phyloP scores from a whole-genome alignment of 352 stramenopile genomes.

The Globisporangium yorkense region DNA sequence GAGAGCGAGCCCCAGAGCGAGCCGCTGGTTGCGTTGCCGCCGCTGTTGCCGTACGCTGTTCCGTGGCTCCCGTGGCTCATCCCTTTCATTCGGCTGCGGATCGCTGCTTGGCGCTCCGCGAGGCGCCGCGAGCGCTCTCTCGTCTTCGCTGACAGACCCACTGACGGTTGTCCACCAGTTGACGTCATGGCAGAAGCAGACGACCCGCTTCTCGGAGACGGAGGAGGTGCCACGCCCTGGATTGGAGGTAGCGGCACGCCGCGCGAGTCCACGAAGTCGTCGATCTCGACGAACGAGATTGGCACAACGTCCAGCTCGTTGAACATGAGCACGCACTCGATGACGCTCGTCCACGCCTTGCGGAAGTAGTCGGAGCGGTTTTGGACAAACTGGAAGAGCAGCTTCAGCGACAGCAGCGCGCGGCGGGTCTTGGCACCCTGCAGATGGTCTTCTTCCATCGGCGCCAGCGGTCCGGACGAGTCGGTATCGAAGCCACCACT shows the following conservation, averaged over 20 bases:
- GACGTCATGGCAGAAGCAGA: conserved; percentile 7
- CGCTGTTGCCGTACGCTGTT: conserved; percentile 34
- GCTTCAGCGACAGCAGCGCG: conserved; percentile 65
- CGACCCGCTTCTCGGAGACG: conserved; percentile 14
- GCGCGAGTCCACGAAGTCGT: conserved; percentile 83
- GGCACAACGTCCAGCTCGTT: conserved; percentile 83
- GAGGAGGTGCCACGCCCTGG: conserved; percentile 24
- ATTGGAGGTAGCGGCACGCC: conserved; percentile 77
- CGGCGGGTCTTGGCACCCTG: conserved; percentile 72
- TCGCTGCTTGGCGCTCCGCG: conserved; percentile 73
- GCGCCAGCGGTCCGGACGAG: conserved; percentile 1
- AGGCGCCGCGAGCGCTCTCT: conserved; percentile 72
- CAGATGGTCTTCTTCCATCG: conserved; percentile 55
- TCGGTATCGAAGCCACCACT: background rate
- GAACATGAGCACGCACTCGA: conserved; percentile 86
- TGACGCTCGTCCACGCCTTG: conserved; percentile 75
- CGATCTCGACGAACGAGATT: conserved; percentile 84
- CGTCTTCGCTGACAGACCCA: conserved; percentile 72
- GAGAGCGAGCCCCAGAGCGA: conserved; percentile 81
- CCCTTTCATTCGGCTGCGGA: conserved; percentile 76
- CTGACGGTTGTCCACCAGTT: conserved; percentile 9
- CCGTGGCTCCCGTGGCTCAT: conserved; percentile 56
- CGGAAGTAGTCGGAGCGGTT: conserved; percentile 72
- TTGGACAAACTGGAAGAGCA: conserved; percentile 83
- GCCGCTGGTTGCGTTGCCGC: conserved; percentile 27